Evolutionary conservation across 2,329 filamentous ascomycete genomes (phyloP).

Genomic region (Epichloe coenophiala): DNA sequence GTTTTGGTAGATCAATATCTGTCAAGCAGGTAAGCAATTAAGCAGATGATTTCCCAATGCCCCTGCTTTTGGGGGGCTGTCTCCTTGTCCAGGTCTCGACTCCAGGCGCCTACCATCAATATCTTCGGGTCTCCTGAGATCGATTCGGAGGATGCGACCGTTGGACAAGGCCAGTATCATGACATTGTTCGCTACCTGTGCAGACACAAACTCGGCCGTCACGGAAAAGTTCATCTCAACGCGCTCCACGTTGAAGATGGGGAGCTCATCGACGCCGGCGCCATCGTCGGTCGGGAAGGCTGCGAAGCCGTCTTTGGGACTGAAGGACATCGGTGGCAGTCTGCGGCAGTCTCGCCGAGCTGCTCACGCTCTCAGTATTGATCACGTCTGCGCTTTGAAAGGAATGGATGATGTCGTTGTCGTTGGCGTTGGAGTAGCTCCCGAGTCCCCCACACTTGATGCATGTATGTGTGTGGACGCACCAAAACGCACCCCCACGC

Average conservation of each 20-base stretch:
- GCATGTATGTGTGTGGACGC: too few relatives aligned
- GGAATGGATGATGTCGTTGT: not conserved
- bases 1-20: constrained; percentile 97
- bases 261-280: constrained; percentile 49
- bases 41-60: not conserved
- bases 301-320: constrained; percentile 51
- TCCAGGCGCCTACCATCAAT: constrained; percentile 57
- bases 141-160: constrained; percentile 83
- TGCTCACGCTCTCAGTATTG: not conserved
- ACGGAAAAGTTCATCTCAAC: constrained; percentile 92
- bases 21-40: constrained; percentile 1
- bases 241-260: constrained; percentile 88
- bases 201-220: constrained; percentile 88
- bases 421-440: not conserved
- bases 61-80: not conserved
- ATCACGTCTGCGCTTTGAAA: not conserved
- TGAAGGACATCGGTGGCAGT: constrained; percentile 22
- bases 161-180: constrained; percentile 85
- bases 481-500: too few relatives aligned
- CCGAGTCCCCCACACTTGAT: not conserved
- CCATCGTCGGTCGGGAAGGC: constrained; percentile 46
- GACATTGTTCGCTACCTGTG: constrained; percentile 95
- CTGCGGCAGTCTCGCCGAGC: not conserved
- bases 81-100: not conserved
- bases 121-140: constrained; percentile 83